A percentile compares a stretch with the other conserved stretches of the same genome.
Evolutionary conservation across 345 rosid species (phyloP).

Genomic region (Brassica carinata): DNA sequence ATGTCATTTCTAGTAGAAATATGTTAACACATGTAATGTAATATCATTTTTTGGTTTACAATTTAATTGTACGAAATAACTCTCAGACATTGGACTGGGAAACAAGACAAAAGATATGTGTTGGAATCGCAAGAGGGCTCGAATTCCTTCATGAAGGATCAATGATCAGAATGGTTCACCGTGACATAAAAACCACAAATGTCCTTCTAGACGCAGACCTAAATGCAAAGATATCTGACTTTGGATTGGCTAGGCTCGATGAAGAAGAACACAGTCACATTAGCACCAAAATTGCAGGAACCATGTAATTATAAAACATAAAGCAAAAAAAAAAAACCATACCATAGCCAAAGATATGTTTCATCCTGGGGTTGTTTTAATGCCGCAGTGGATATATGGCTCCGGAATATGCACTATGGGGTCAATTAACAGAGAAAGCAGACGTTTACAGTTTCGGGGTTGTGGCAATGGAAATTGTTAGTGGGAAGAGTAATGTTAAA

Average conservation of each 20-base stretch:
- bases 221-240: constrained; percentile 59
- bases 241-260: constrained; percentile 59
- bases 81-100: constrained; percentile 10
- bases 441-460: constrained; percentile 65
- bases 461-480: constrained; percentile 50
- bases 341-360: too few species aligned
- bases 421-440: constrained; percentile 53
- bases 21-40: too few species aligned
- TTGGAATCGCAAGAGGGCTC: constrained; percentile 41
- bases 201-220: constrained; percentile 51
- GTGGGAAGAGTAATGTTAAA: constrained; percentile 44
- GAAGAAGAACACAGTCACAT: constrained; percentile 52
- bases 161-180: constrained; percentile 48
- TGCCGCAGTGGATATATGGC: constrained; percentile 57
- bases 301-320: constrained; percentile 40
- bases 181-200: constrained; percentile 61
- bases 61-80: too few species aligned
- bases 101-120: constrained; percentile 37
- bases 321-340: not conserved
- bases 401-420: constrained; percentile 60
- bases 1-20: too few species aligned
- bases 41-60: too few species aligned
- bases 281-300: constrained; percentile 59
- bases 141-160: constrained; percentile 40
- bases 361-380: not conserved